These are phyloP conservation scores for Apiotrichum mycotoxinovorans DNA, from an alignment of 1,284 basidiomycete genomes.

Conservation along the genomic window DNA sequence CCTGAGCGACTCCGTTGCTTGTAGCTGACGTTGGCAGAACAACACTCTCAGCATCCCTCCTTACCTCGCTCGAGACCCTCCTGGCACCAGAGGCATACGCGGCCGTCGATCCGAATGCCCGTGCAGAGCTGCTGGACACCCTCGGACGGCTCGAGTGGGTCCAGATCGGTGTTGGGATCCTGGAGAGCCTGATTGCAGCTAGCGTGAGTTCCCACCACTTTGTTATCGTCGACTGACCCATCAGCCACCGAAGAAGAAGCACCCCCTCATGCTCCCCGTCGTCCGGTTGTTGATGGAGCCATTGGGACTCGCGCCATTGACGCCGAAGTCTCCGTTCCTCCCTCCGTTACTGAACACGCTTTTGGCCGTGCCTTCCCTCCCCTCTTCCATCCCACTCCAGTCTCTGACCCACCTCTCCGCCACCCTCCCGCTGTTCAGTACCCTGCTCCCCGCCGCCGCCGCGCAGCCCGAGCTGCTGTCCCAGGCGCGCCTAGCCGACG, in stretches of 20 bases:
- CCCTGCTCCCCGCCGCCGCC: slow-evolving; percentile 37
- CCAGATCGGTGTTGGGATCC: slow-evolving; percentile 23
- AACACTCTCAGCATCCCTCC: slow-evolving; percentile 5
- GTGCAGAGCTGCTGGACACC: slow-evolving; percentile 14
- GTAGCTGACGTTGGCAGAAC: slow-evolving; percentile 20
- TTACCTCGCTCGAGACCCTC: slow-evolving; percentile 21
- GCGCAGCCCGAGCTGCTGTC: slow-evolving; percentile 23
- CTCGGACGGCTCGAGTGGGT: slow-evolving; percentile 32
- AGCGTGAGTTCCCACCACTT: slow-evolving; percentile 27
- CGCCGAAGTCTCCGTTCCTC: slow-evolving; percentile 17
- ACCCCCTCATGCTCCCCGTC: slow-evolving; percentile 32
- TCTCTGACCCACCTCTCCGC: slow-evolving; percentile 42
- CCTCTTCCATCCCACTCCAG: slow-evolving; percentile 40
- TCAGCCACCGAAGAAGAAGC: slow-evolving; percentile 41
- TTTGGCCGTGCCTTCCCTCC: slow-evolving; percentile 43
- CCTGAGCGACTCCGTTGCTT: no score
- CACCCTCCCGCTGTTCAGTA: slow-evolving; percentile 38
- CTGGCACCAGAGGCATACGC: slow-evolving; percentile 20
- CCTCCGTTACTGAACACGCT: slow-evolving; percentile 36
- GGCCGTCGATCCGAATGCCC: not conserved
- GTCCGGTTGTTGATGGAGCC: slow-evolving; percentile 41
- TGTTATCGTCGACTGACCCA: not conserved
- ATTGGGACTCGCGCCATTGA: slow-evolving; percentile 16
- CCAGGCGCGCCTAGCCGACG: slow-evolving; percentile 27
- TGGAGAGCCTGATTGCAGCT: slow-evolving; percentile 31